Evolutionary conservation across 2,329 filamentous ascomycete genomes (phyloP).

Genomic region (Grosmannia serpens): DNA sequence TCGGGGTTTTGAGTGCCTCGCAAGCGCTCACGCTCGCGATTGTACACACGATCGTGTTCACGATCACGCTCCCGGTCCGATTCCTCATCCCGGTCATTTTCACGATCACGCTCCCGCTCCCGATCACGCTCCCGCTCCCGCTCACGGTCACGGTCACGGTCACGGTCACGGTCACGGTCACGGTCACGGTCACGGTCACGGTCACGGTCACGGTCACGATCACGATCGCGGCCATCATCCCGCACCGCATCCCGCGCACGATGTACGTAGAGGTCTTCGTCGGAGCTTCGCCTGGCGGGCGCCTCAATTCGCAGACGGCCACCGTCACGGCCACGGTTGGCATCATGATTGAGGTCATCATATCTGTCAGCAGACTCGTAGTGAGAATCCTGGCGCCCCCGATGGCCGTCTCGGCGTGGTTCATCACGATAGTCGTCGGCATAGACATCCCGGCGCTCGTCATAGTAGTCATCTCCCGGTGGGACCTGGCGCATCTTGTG

Average conservation of each 20-base stretch:
- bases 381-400: constrained; percentile 1
- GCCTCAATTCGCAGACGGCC: constrained; percentile 7
- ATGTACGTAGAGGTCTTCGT: constrained; percentile 9
- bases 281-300: constrained; percentile 4
- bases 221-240: constrained; percentile 4
- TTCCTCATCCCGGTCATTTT: background rate
- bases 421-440: background rate
- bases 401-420: background rate
- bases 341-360: constrained; percentile 1
- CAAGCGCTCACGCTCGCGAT: constrained; percentile 2
- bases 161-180: constrained; percentile 11
- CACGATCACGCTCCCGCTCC: constrained; percentile 1
- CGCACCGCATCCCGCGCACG: constrained; percentile 7
- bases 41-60: background rate
- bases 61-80: constrained; percentile 3
- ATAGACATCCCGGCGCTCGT: constrained; percentile 1
- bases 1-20: constrained; percentile 17
- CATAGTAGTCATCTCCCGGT: background rate
- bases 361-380: background rate
- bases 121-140: constrained; percentile 7
- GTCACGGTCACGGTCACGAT: constrained; percentile 6
- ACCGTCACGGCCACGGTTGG: background rate
- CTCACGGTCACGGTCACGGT: constrained; percentile 13
- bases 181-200: constrained; percentile 3
- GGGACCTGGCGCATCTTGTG: constrained; percentile 5